A percentile compares a stretch with the other conserved stretches of the same genome.
These are phyloP conservation scores for Cryptococcus neoformans DNA, from an alignment of 1,284 basidiomycete genomes.

Conservation along the genomic window DNA sequence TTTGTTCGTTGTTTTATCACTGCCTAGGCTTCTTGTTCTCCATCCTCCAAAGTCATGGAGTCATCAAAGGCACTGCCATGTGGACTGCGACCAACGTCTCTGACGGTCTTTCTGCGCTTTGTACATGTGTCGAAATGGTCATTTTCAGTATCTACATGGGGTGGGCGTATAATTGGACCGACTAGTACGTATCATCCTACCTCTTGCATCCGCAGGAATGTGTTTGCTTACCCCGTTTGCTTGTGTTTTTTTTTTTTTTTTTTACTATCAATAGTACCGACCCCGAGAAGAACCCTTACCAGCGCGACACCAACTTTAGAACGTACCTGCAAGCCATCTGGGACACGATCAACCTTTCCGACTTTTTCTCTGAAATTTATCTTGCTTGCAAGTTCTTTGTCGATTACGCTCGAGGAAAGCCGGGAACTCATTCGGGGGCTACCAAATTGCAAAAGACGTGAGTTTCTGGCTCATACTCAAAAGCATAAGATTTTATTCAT, in stretches of 20 bases:
- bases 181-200: slow-evolving; percentile 54
- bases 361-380: slow-evolving; percentile 64
- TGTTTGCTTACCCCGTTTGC: neutral
- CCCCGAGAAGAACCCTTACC: slow-evolving; percentile 15
- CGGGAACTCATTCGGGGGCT: too few species aligned
- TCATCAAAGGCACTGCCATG: slow-evolving; percentile 61
- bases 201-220: neutral
- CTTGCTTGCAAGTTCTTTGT: slow-evolving; percentile 63
- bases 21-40: slow-evolving; percentile 40
- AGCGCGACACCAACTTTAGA: slow-evolving; percentile 17
- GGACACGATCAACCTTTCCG: slow-evolving; percentile 75
- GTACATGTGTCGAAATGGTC: slow-evolving; percentile 85
- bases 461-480: neutral
- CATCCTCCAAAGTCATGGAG: slow-evolving; percentile 40
- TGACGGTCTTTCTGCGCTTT: slow-evolving; percentile 74
- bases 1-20: neutral
- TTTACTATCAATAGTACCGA: too few species aligned
- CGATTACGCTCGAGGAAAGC: slow-evolving; percentile 53
- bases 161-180: slow-evolving; percentile 71
- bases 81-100: slow-evolving; percentile 63
- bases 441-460: slow-evolving; percentile 11
- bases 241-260: too few species aligned
- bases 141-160: slow-evolving; percentile 69
- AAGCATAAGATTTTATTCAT: too few species aligned
- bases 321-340: slow-evolving; percentile 55